Conservation (phyloP, 768 basidiomycete species). For the Kondoa subrosea region DNA sequence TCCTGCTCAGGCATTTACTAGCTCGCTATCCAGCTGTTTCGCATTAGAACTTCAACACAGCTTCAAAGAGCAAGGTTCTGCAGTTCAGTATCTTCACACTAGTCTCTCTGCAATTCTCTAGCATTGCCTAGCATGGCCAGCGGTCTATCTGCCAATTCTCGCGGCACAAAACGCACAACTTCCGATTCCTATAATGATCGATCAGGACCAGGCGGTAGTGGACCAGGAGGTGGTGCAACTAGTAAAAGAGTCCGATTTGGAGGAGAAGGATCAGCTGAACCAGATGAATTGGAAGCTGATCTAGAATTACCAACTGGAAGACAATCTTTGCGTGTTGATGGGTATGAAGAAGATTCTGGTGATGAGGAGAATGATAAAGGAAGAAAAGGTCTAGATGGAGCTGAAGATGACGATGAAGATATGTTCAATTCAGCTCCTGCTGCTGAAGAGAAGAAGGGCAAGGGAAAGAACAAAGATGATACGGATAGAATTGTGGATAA, state of each 20-base stretch:
- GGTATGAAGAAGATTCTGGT: background rate
- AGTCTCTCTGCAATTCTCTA: no score
- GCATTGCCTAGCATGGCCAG: no score
- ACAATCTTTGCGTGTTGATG: background rate
- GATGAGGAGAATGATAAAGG: background rate
- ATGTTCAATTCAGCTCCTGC: constrained; percentile 43
- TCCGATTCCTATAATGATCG: background rate
- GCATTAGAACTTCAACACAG: no score
- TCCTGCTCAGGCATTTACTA: no score
- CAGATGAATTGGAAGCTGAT: background rate
- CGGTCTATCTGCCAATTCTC: background rate
- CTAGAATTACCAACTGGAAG: background rate
- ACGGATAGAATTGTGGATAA: constrained; percentile 17
- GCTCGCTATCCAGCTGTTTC: no score
- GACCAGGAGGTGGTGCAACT: background rate
- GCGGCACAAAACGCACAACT: background rate
- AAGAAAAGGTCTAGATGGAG: background rate
- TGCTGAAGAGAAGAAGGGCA: constrained; percentile 72
- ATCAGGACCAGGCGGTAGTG: background rate
- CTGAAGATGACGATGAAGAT: constrained; percentile 32
- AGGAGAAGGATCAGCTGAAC: background rate
- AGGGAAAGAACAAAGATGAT: constrained; percentile 38
- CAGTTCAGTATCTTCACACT: no score
- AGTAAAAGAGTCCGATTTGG: background rate
- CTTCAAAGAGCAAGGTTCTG: no score